Base-by-base conservation (phyloP, 208 protist species). In the Blastocrithidia nonstop region DNA sequence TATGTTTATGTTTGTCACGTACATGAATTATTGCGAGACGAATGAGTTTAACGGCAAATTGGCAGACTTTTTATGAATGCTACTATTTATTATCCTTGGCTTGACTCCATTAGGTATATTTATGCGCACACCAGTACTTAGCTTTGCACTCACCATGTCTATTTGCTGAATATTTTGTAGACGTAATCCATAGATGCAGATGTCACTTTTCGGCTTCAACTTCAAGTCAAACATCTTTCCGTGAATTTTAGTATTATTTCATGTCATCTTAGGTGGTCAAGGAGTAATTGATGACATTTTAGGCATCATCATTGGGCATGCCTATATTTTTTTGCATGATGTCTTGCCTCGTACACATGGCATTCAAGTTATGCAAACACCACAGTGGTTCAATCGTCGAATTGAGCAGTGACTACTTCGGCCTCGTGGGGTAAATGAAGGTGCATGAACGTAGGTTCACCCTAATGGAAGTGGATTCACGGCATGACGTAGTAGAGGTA, bases 131-230 rank as follows among this genome's bases (percentile, higher is more conserved):
- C 58, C 62, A 21, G 41, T 81, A 25, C 72, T 66, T 4, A 80
- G 73, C 44, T 74, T 68, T 48, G 59, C 68, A 16, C 41, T 92
- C 22, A 44, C 71, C 13, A 80, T 89, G 65, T 49, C 73, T 3
- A 61, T 93, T 15, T 86, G 77, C 52, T 93, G 85, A 81, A 61
- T 89, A n/a, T 88, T 82, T 44, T 93, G 80, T 66, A 87, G 86
- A 56, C 76, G 85, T 16, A 65, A 90, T 51, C 67, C 74, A 0
- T 61, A 69, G 36, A 31, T 67, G 29, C 49, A 49, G 16, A 58
- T 89, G 25, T 61, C 54, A 2, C 51, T 93, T 17, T 90, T 83
- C 44, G 66, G 65, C 21, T 93, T 93, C 39, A 61, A 71, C 8
- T 93, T 89, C 47, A 51, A 57, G 25, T 70, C 85, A 20, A 54